These are phyloP conservation scores for Penicillium salamii DNA, from an alignment of 495 filamentous ascomycete species.

Conservation along the genomic window DNA sequence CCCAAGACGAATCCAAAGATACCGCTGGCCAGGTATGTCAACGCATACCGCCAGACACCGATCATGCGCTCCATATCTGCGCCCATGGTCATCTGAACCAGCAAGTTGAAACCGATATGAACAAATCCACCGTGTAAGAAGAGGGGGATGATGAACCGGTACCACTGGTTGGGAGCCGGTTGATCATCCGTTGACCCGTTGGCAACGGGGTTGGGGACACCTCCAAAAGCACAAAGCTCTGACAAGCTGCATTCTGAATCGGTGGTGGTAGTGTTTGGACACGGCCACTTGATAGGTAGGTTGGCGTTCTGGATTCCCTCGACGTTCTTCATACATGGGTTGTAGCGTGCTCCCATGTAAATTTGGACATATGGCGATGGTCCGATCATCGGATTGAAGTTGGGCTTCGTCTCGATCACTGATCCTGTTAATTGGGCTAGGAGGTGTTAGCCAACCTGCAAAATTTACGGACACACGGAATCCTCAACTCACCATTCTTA, in stretches of 20 bases:
- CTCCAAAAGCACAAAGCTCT: constrained; percentile 77
- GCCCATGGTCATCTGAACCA: constrained; percentile 83
- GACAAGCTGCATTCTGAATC: constrained; percentile 61
- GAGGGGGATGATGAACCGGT: constrained; percentile 90
- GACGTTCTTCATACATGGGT: constrained; percentile 90
- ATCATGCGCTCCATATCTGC: constrained; percentile 88
- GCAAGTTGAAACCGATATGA: constrained; percentile 92
- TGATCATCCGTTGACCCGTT: constrained; percentile 40
- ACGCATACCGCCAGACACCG: constrained; percentile 75
- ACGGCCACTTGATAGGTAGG: constrained; percentile 58
- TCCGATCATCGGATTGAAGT: constrained; percentile 95
- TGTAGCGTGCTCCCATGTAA: constrained; percentile 92
- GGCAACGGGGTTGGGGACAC: constrained; percentile 58
- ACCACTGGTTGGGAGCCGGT: constrained; percentile 85
- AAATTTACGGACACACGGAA: neutral
- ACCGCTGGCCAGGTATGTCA: constrained; percentile 86
- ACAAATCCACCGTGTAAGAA: constrained; percentile 92
- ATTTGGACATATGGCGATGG: constrained; percentile 87
- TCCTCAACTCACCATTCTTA: constrained; percentile 62
- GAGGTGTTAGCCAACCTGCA: constrained; percentile 11
- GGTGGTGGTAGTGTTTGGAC: constrained; percentile 65
- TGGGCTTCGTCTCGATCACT: constrained; percentile 81
- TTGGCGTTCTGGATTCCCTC: constrained; percentile 59
- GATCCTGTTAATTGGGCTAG: constrained; percentile 47
- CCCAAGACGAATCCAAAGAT: constrained; percentile 97